Base-by-base conservation (phyloP, 805 yeast genomes). In the Komagataella populi region DNA sequence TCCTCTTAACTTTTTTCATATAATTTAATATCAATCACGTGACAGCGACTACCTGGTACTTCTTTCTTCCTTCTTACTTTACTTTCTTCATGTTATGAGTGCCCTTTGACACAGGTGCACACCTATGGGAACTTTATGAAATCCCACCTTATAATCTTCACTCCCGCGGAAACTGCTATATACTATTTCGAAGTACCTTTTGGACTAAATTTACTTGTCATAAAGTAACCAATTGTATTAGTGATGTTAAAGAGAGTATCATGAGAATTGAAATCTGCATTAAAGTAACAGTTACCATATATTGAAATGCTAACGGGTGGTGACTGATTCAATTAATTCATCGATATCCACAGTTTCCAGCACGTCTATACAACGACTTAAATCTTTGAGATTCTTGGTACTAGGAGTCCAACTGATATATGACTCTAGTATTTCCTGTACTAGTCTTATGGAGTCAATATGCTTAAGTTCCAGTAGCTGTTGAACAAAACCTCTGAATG, bases 341-440 rank as follows among this genome's bases (percentile, higher is more conserved):
- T 56, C 50, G 14, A 44, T 43, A 12, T 49, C 46, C 45, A 51
- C 30, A 8, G 44, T 48, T 20, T 36, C 60, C 39, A 68, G 54
- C 1, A 63, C 62, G 45, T 65, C 59, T 60, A 72, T 55, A 52
- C 70, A 56, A 57, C 84, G 86, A 64, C 84, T 85, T 58, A 91
- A 72, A 48, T 89, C 96, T 59, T 84, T 87, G 60, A 84, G 68
- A n/a, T 73, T 77, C 63, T 87, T 87, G 1, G 83, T 73, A 47
- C 78, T 85, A 0, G 98, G 96, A 43, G 77, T 77, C 99, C 98
- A 93, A 14, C 68, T 65, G 50, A 79, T 84, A 63, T 83, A 91
- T 57, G 82, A 81, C 18, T 72, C 73, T 51, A 83, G 74, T 59
- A 57, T 62, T 61, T 56, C 66, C 47, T 50, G 61, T 50, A 55